Base-by-base conservation (phyloP, 345 rosid species). In the Dovyalis caffra region DNA sequence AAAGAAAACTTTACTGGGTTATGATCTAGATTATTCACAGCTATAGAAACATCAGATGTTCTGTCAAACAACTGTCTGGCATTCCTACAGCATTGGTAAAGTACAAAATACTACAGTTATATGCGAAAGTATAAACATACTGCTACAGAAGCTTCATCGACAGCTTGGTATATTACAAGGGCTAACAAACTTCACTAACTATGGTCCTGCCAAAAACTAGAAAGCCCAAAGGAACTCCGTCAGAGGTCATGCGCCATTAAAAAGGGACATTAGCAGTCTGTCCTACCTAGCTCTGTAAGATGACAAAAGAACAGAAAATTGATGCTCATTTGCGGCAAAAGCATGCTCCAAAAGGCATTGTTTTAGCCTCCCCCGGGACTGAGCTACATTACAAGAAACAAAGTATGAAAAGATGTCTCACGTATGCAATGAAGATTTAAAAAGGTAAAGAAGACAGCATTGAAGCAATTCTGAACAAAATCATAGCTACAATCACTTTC, bases 151-250 rank as follows among this genome's bases (percentile, higher is more conserved):
- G 26, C 60, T 53, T 53, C 60, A 53, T 9, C 11, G 9, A 53
- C 11, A 43, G 47, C 47, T 43, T 43, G 14, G 0, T 43, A 3
- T 0, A 43, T 14, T 43, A 43, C 18, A 2, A 12, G 47, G 47
- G 47, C 43, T 38, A 23, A 58, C 63, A 58, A 58, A 25, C 51
- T n/a, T 51, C 20, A 25, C 35, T 58, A 35, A 25, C 1, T 37
- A 43, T 29, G n/a, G 32, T 74, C 64, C 77, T 66, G 70, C 71
- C 53, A n/a, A 65, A 65, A 64, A 51, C 66, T 74, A 20, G 21
- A 45, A 28, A 67, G 60, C 47, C 47, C 40, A 18, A 18, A 40
- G 9, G 60, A 20, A 68, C 75, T 61, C 62, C 10, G 23, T 72
- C 11, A 15, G 43, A 73, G 62, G 69, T 15, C 20, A 2, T 21